Base-by-base conservation (phyloP, 202 grass and related monocot genomes). In the Hordeum pubiflorum region DNA sequence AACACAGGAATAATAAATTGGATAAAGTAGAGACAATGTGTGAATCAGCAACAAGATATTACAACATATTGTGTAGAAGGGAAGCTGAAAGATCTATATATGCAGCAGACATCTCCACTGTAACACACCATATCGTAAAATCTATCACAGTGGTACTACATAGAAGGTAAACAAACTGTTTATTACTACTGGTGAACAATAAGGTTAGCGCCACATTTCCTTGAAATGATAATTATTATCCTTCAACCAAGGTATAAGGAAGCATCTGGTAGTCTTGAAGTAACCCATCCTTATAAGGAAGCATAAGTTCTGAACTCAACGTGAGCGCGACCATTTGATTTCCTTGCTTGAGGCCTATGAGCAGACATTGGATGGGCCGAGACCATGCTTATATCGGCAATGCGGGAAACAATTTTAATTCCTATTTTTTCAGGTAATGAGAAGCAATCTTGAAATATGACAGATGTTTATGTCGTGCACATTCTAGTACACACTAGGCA, bases 381-480 rank as follows among this genome's bases (percentile, higher is more conserved):
- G 41, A 43, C 0, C 3, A 12, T 41, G 2, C 40, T 41, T 41
- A 41, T 11, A 6, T 9, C 38, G 3, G 38, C 9, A 10, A 40
- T 40, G 26, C 2, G 18, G 2, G 10, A 12, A 10, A 68, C 9
- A 68, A 22, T 6, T 2, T 1, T 14, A 41, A 68, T 14, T 20
- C 18, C 36, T 66, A 66, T 0, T 37, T 65, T 23, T 41, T 2
- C 4, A 41, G 20, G 13, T 23, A 41, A 13, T 62, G 61, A 55
- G 69, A 62, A 18, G 13, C 48, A 43, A 62, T 31, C 38, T 66
- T 10, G 43, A 84, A 57, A 88, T 85, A 71, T 33, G 57, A 7
- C 40, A 12, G 44, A 23, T 63, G 3, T 27, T 63, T 57, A 69
- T 41, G 23, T 12, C 29, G 10, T 63, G 55, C 13, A n/a, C 7